Evolutionary conservation across 345 rosid genomes (phyloP).

Genomic region (Dipteronia dyeriana): DNA sequence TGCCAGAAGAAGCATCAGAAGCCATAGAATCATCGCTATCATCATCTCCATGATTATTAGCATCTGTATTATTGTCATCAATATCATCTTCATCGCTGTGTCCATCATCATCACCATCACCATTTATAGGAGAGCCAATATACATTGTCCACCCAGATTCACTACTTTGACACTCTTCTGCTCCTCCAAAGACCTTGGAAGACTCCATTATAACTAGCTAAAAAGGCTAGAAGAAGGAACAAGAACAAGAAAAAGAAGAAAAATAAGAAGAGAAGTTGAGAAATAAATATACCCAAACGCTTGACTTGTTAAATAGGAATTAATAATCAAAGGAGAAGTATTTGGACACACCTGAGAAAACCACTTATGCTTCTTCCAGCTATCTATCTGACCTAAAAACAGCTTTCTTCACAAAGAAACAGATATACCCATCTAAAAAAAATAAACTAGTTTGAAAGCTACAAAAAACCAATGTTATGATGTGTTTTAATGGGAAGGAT

Average conservation of each 20-base stretch:
- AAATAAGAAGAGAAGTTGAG: not conserved
- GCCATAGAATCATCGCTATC: constrained; percentile 59
- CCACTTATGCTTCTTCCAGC: not conserved
- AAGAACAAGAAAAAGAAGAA: constrained; percentile 3
- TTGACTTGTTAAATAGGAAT: constrained; percentile 26
- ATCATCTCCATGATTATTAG: constrained; percentile 11
- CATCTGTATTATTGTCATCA: not conserved
- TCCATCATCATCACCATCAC: constrained; percentile 18
- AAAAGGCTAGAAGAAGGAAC: not conserved
- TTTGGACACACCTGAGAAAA: constrained; percentile 15
- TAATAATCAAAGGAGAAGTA: not conserved
- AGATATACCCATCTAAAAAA: constrained; percentile 29
- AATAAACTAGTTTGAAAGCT: constrained; percentile 25
- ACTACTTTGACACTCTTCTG: constrained; percentile 56
- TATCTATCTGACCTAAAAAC: constrained; percentile 25
- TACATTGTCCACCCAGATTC: constrained; percentile 86
- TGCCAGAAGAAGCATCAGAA: constrained; percentile 69
- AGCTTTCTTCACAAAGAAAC: constrained; percentile 24
- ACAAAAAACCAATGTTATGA: constrained; percentile 2
- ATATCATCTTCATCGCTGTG: constrained; percentile 10
- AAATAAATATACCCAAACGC: not conserved
- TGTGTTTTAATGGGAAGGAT: constrained; percentile 27
- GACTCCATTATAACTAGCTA: constrained; percentile 42
- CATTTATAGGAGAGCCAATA: constrained; percentile 48
- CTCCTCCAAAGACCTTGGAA: constrained; percentile 41